phyloP scores from a whole-genome alignment of 2,329 filamentous ascomycete species.

The Claviceps capensis region DNA sequence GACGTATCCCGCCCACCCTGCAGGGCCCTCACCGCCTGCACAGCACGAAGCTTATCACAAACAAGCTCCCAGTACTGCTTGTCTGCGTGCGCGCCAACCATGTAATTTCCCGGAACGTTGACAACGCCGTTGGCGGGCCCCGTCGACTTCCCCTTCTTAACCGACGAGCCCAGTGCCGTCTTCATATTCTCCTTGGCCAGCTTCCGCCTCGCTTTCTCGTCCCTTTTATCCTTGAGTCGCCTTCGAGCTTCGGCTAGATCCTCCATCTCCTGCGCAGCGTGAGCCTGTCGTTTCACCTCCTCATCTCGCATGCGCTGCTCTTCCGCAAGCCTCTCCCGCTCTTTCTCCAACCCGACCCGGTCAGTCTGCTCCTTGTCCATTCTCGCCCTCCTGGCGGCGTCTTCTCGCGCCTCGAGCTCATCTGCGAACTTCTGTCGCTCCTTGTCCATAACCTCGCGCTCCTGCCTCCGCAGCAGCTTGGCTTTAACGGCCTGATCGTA shows the following conservation, averaged over 20 bases:
- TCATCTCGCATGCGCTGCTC: constrained; percentile 24
- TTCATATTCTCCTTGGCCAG: constrained; percentile 24
- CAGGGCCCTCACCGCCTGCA: constrained; percentile 22
- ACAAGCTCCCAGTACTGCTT: constrained; percentile 27
- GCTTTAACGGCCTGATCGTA: constrained; percentile 71
- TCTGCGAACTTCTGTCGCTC: constrained; percentile 67
- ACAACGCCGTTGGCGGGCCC: constrained; percentile 22
- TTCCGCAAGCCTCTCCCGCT: constrained; percentile 23
- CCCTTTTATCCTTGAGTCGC: constrained; percentile 25
- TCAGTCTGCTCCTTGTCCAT: constrained; percentile 28
- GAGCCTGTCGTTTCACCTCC: constrained; percentile 20
- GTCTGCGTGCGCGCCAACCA: constrained; percentile 16
- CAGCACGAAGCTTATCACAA: constrained; percentile 27
- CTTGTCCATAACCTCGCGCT: constrained; percentile 60
- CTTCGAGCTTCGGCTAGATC: constrained; percentile 23
- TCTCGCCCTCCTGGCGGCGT: constrained; percentile 46
- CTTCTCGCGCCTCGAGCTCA: constrained; percentile 69
- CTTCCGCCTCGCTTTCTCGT: constrained; percentile 24
- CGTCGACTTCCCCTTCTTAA: constrained; percentile 6
- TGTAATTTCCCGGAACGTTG: constrained; percentile 23
- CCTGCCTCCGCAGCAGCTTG: constrained; percentile 51
- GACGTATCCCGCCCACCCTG: constrained; percentile 12
- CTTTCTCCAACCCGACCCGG: constrained; percentile 22
- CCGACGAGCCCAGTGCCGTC: constrained; percentile 8
- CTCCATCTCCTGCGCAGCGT: constrained; percentile 25